Evolutionary conservation across 169 alveolate genomes (phyloP).

Genomic region (Gregarina niphandrodes): DNA sequence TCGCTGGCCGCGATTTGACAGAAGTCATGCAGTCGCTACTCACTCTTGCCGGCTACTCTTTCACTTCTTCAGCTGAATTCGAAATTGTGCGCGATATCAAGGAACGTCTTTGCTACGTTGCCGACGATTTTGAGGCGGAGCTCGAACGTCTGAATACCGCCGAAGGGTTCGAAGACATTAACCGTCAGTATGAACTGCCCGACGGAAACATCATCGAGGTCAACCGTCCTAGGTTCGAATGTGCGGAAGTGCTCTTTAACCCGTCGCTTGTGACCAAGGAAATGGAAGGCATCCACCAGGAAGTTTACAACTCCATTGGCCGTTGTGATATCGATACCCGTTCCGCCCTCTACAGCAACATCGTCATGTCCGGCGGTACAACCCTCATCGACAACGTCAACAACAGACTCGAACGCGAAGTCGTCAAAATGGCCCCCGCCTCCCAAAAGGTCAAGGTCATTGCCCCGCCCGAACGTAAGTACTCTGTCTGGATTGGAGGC

Average conservation of each 20-base stretch:
- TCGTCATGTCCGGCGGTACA: slow-evolving; percentile 90
- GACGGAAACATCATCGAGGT: slow-evolving; percentile 84
- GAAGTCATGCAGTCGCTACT: slow-evolving; percentile 75
- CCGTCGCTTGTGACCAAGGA: slow-evolving; percentile 64
- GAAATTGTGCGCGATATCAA: slow-evolving; percentile 92
- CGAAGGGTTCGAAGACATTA: slow-evolving; percentile 60
- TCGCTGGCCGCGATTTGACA: slow-evolving; percentile 94
- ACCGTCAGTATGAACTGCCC: slow-evolving; percentile 86
- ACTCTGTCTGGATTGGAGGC: slow-evolving; percentile 96
- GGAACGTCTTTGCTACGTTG: slow-evolving; percentile 83
- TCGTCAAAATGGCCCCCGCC: slow-evolving; percentile 66
- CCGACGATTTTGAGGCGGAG: slow-evolving; percentile 80
- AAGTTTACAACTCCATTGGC: slow-evolving; percentile 77
- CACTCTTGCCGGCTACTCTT: slow-evolving; percentile 77
- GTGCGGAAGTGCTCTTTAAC: slow-evolving; percentile 93
- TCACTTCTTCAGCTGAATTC: slow-evolving; percentile 83
- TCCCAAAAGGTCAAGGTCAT: slow-evolving; percentile 83
- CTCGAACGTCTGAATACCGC: slow-evolving; percentile 4
- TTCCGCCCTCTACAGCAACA: slow-evolving; percentile 72
- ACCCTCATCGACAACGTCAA: slow-evolving; percentile 85
- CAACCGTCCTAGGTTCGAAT: slow-evolving; percentile 78
- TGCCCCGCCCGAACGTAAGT: slow-evolving; percentile 94
- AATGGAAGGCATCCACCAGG: slow-evolving; percentile 64
- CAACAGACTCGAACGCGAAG: slow-evolving; percentile 65
- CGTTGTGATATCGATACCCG: slow-evolving; percentile 83